A percentile compares a stretch with the other conserved stretches of the same genome.
phyloP scores from a whole-genome alignment of 2,329 filamentous ascomycete genomes.

The Epichloe glyceriae region DNA sequence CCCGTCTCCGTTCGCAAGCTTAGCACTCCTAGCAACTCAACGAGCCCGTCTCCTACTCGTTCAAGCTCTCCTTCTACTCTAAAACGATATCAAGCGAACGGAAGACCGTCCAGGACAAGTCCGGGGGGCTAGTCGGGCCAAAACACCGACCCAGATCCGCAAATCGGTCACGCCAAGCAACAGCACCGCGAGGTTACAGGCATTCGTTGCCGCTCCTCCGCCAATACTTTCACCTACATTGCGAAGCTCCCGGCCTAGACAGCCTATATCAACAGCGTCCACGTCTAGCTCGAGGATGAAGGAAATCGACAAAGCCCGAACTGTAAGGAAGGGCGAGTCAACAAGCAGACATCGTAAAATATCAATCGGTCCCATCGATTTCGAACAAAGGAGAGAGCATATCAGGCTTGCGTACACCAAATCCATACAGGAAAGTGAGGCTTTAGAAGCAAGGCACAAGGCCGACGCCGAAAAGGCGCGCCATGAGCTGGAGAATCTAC shows the following conservation, averaged over 20 bases:
- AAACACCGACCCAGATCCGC: conserved; percentile 30
- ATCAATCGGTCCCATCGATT: conserved; percentile 65
- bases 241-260: conserved; percentile 68
- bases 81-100: conserved; percentile 29
- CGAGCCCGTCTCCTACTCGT: conserved; percentile 39
- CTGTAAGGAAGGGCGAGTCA: conserved; percentile 24
- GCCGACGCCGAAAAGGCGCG: conserved; percentile 35
- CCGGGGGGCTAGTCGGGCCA: conserved; percentile 27
- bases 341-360: conserved; percentile 36
- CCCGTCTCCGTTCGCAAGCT: conserved; percentile 34
- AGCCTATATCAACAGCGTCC: conserved; percentile 62
- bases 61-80: conserved; percentile 41
- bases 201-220: conserved; percentile 57
- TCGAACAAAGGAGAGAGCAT: conserved; percentile 66
- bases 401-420: conserved; percentile 79
- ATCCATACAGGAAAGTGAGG: conserved; percentile 64
- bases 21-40: conserved; percentile 29
- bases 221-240: conserved; percentile 67
- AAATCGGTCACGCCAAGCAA: conserved; percentile 35
- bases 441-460: conserved; percentile 38
- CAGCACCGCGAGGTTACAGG: conserved; percentile 50
- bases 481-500: conserved; percentile 35
- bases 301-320: conserved; percentile 37
- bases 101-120: conserved; percentile 24
- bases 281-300: conserved; percentile 58